phyloP scores from a whole-genome alignment of 2,329 filamentous ascomycete genomes.

The Ophiostoma sp. region DNA sequence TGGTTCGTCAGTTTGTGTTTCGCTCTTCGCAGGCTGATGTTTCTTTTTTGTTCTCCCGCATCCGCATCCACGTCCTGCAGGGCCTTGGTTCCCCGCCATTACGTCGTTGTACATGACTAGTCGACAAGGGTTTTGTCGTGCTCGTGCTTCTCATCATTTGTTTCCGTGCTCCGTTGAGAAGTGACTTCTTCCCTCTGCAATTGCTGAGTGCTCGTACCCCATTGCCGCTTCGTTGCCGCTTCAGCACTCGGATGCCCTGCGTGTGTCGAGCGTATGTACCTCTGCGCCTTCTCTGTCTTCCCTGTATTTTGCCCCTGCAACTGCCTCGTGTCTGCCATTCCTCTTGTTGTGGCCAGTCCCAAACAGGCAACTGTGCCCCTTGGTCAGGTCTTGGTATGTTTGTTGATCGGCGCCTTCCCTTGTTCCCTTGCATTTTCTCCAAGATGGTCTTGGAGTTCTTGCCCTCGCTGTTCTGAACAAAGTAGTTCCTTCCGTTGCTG shows the following conservation, averaged over 20 bases:
- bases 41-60: background rate
- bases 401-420: background rate
- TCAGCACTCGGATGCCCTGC: background rate
- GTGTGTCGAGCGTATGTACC: no score
- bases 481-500: background rate
- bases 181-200: background rate
- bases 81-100: conserved; percentile 17
- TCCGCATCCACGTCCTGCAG: background rate
- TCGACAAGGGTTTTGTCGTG: background rate
- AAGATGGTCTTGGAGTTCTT: background rate
- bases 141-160: background rate
- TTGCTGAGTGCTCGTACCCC: background rate
- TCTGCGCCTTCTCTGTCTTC: background rate
- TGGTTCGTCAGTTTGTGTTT: background rate
- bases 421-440: background rate
- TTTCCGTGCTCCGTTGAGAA: background rate
- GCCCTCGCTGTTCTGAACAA: background rate
- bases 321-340: background rate
- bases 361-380: conserved; percentile 15
- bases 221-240: background rate
- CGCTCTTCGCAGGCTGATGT: background rate
- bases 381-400: background rate
- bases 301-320: background rate
- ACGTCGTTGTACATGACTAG: conserved; percentile 21
- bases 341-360: background rate